Base-by-base conservation (phyloP, 1,139 yeast genomes). In the Pichia sorboxylosa region DNA sequence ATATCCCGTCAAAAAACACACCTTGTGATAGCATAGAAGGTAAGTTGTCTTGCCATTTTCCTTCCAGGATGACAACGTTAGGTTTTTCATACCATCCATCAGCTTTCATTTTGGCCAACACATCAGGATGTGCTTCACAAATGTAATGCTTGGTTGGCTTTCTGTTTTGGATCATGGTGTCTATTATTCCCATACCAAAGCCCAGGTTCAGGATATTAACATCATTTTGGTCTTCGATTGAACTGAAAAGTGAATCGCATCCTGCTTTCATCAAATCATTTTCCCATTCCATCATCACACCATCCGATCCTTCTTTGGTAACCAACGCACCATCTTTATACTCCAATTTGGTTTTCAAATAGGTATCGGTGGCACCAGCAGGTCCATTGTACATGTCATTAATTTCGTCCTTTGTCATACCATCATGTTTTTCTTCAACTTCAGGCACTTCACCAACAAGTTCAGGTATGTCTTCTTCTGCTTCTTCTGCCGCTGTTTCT, bases 211-310 rank as follows among this genome's bases (percentile, higher is more conserved):
- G 60, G 3, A 87, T 71, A 17, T 60, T 62, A 9, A 71, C 57
- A 24, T 69, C 70, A 1, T 59, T 49, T 24, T 64, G 69, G 25
- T 45, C 49, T 5, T 52, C 54, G 11, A 49, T 42, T 4, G 66
- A 59, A 33, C 61, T 59, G 52, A 78, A 73, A 13, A 85, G 52
- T 0, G 85, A 60, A 18, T 78, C 74, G 36, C 94, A 79, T 1
- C 94, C 93, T 16, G 76, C 63, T 38, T 66, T 61, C 97, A 87
- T 87, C 35, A 87, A 64, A 19, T 74, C 73, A 4, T 73, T 67
- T 54, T 87, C 97, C 97, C 97, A 87, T 44, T 80, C 79, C 97
- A 87, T 87, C 97, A 87, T 87, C 3, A 87, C 96, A 18, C 96
- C 97, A 48, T 87, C 97, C 30, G 73, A 66, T 38, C 76, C 64